These are phyloP conservation scores for Paecilomyces fulvus DNA, from an alignment of 2,329 filamentous ascomycete species.

Conservation along the genomic window DNA sequence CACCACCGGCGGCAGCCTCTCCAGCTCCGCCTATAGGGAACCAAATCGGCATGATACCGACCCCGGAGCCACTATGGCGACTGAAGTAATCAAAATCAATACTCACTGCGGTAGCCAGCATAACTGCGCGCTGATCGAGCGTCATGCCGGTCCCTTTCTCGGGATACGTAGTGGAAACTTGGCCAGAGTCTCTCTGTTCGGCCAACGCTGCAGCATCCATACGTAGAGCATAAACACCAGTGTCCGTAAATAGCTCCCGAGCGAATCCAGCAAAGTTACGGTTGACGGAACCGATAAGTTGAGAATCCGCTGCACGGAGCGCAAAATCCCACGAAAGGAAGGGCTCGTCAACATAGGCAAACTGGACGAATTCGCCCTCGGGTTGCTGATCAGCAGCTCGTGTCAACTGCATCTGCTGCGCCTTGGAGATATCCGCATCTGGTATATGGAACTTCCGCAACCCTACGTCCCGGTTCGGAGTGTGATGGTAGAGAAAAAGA, in stretches of 20 bases:
- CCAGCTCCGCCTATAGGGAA: slow-evolving; percentile 36
- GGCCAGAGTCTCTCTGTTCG: slow-evolving; percentile 31
- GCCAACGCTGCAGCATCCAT: slow-evolving; percentile 51
- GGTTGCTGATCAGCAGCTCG: slow-evolving; percentile 13
- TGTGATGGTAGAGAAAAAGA: slow-evolving; percentile 49
- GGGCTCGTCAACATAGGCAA: slow-evolving; percentile 55
- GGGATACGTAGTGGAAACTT: slow-evolving; percentile 8
- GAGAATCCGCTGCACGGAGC: slow-evolving; percentile 42
- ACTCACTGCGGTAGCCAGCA: slow-evolving; percentile 57
- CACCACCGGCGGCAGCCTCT: slow-evolving; percentile 30
- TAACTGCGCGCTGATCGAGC: slow-evolving; percentile 56
- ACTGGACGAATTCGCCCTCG: slow-evolving; percentile 47
- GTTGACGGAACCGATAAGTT: slow-evolving; percentile 53
- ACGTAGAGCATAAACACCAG: slow-evolving; percentile 54
- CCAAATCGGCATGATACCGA: slow-evolving; percentile 47
- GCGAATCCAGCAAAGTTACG: slow-evolving; percentile 56
- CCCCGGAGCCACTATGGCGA: slow-evolving; percentile 44
- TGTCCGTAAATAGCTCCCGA: slow-evolving; percentile 58
- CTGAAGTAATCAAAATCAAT: slow-evolving; percentile 63
- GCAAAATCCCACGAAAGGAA: slow-evolving; percentile 59
- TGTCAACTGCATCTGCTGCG: slow-evolving; percentile 39
- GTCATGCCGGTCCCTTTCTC: slow-evolving; percentile 46
- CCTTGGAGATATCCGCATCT: slow-evolving; percentile 40
- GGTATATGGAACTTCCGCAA: slow-evolving; percentile 35
- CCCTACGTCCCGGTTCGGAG: slow-evolving; percentile 28